Conservation (phyloP, 257 asterid genomes). For the Salvia rosmarinus region DNA sequence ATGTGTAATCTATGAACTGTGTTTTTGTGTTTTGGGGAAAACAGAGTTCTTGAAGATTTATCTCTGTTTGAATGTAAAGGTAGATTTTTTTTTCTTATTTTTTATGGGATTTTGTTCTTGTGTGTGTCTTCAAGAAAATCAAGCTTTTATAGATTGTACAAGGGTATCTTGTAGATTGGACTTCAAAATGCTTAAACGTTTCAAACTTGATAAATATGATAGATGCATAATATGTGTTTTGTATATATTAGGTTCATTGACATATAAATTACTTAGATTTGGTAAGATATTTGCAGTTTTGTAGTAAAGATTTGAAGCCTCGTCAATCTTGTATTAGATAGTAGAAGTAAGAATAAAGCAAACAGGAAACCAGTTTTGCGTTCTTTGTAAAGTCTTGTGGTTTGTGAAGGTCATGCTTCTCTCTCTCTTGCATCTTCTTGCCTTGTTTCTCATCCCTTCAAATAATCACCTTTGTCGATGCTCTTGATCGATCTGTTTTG, state of each 20-base stretch:
- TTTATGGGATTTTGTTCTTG: neutral
- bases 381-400: constrained; percentile 10
- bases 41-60: constrained; percentile 29
- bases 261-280: neutral
- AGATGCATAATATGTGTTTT: neutral
- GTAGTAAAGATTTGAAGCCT: constrained; percentile 22
- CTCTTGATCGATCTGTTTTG: neutral
- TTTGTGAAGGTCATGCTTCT: constrained; percentile 1
- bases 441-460: constrained; percentile 5
- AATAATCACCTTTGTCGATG: neutral
- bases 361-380: neutral
- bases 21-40: neutral
- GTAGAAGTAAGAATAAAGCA: neutral
- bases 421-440: neutral
- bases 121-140: constrained; percentile 6
- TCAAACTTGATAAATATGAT: neutral
- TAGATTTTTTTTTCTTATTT: neutral
- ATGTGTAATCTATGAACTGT: neutral
- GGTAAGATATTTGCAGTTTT: no score
- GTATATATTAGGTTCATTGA: neutral
- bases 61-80: constrained; percentile 24
- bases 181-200: constrained; percentile 5
- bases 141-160: constrained; percentile 2
- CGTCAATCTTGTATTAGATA: neutral
- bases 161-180: constrained; percentile 19